Base-by-base conservation (phyloP, 1,284 basidiomycete genomes). In the Moniliophthora roreri region DNA sequence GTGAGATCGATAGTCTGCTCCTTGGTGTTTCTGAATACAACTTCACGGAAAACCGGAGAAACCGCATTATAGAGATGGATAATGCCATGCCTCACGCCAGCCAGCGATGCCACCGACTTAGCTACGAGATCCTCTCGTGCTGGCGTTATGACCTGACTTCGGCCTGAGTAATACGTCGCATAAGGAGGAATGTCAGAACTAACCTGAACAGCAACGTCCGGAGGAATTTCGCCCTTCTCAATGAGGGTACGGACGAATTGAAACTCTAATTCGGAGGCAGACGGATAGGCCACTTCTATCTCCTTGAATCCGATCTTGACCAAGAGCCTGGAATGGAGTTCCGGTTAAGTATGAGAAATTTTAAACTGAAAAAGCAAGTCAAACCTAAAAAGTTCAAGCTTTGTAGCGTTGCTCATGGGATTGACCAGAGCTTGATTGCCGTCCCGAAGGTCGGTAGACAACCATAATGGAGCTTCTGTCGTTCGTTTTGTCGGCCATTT, bases 21-120 rank as follows among this genome's bases (percentile, higher is more conserved):
- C 66, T 89, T 81, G 50, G 88, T 81, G 68, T 93, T 90, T 63
- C 85, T 82, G 77, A 95, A 95, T 18, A 95, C 93, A 59, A 95
- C 90, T 58, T 87, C 79, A 54, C 93, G 85, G 81, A 95, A 95
- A 56, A 89, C 78, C 40, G 89, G 86, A 20, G 85, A 91, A 9
- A 90, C 90, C 26, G 93, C 93, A 67, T 95, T 95, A 78, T 95
- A 95, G 83, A 95, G 92, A 73, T 95, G 93, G 52, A 95, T 83
- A 67, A 95, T 93, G 54, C 89, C 93, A 60, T 87, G 79, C 63
- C 91, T 93, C 45, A 85, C 80, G 50, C 92, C 93, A 48, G 84
- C 85, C 42, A 94, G 79, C n/a, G 91, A 77, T 51, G 90, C 87
- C 58, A 95, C 85, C 0, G 93, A 93, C 41, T 84, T 80, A 62